phyloP scores from a whole-genome alignment of 176 grass and related monocot genomes.

The Eragrostis curvula region DNA sequence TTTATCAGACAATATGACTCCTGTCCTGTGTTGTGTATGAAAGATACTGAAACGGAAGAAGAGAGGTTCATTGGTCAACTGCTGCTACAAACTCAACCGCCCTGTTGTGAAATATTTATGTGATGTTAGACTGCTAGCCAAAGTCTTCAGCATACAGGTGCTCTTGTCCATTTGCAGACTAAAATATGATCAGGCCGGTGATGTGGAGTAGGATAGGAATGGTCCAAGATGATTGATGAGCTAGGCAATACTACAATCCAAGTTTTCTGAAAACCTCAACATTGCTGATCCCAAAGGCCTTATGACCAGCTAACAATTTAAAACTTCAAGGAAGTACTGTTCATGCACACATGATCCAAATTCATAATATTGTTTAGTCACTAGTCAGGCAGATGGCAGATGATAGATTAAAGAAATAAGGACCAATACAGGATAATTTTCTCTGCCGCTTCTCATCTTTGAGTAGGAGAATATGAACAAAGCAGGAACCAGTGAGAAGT shows the following conservation, averaged over 20 bases:
- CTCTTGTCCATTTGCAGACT: slow-evolving; percentile 41
- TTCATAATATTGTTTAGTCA: slow-evolving; percentile 24
- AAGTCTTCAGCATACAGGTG: slow-evolving; percentile 14
- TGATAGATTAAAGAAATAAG: slow-evolving; percentile 31
- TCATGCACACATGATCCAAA: slow-evolving; percentile 28
- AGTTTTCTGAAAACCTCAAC: slow-evolving; percentile 14
- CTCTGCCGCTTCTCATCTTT: neutral
- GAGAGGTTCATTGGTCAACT: neutral
- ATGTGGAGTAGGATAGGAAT: slow-evolving; percentile 33
- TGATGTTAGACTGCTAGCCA: neutral
- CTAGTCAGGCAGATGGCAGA: slow-evolving; percentile 27
- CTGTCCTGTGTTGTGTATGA: neutral
- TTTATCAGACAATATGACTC: neutral
- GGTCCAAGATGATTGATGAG: slow-evolving; percentile 36
- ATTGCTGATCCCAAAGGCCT: slow-evolving; percentile 29
- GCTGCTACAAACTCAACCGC: neutral
- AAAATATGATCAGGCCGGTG: slow-evolving; percentile 29
- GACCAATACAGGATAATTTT: neutral
- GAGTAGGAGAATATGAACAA: neutral
- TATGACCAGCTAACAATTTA: slow-evolving; percentile 32
- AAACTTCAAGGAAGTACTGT: slow-evolving; percentile 33
- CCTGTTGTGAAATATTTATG: neutral
- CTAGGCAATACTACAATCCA: slow-evolving; percentile 32
- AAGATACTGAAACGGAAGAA: neutral
- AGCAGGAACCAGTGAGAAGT: slow-evolving; percentile 19